Conservation (phyloP, 176 grass and related monocot genomes). For the Aegilops sharonensis region DNA sequence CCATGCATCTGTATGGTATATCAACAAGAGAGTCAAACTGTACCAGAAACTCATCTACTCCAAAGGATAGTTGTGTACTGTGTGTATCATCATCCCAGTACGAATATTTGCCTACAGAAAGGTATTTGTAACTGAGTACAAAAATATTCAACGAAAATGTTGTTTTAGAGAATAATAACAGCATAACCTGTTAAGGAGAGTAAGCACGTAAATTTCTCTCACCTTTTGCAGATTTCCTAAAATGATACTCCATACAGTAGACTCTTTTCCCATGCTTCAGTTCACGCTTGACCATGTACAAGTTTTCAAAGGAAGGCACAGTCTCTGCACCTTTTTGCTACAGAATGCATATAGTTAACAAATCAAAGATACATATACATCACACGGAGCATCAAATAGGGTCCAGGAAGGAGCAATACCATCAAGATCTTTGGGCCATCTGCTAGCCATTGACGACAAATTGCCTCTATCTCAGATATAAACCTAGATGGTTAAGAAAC, state of each 20-base stretch:
- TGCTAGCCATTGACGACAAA: slow-evolving; percentile 87
- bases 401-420: slow-evolving; percentile 49
- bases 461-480: slow-evolving; percentile 96
- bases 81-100: slow-evolving; percentile 92
- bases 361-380: slow-evolving; percentile 19
- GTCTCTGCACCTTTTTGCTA: slow-evolving; percentile 90
- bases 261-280: slow-evolving; percentile 84
- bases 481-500: slow-evolving; percentile 60
- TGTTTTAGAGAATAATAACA: slow-evolving; percentile 26
- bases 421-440: slow-evolving; percentile 82
- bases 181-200: neutral
- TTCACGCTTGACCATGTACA: slow-evolving; percentile 74
- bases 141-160: slow-evolving; percentile 4
- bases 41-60: slow-evolving; percentile 91
- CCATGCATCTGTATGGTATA: neutral
- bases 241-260: slow-evolving; percentile 87
- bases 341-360: slow-evolving; percentile 35
- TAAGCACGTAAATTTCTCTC: slow-evolving; percentile 13
- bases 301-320: slow-evolving; percentile 55
- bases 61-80: slow-evolving; percentile 79
- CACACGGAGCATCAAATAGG: neutral
- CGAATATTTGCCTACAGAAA: slow-evolving; percentile 56
- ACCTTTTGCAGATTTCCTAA: slow-evolving; percentile 74
- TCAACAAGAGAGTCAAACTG: neutral
- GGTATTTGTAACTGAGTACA: slow-evolving; percentile 14